Evolutionary conservation across 106 monocot genomes (phyloP).

Genomic region (Agapanthus africanus): DNA sequence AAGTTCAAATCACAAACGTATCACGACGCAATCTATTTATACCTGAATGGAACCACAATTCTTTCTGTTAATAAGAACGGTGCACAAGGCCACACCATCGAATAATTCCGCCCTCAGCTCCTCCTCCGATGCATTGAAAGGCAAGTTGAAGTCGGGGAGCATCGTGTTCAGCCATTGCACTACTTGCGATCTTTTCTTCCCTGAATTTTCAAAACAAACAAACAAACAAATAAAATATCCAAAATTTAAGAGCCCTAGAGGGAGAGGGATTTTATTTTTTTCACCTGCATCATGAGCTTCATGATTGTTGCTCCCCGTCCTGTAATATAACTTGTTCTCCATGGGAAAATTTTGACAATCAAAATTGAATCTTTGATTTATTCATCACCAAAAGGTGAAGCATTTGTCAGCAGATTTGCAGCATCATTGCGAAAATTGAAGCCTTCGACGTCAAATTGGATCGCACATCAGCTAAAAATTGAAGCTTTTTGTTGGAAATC

Average conservation of each 20-base stretch:
- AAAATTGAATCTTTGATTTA: not conserved
- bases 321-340: constrained; percentile 6
- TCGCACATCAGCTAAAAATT: not conserved
- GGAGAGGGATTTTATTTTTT: constrained; percentile 9
- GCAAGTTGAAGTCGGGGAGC: constrained; percentile 47
- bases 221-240: not conserved
- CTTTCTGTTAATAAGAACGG: constrained; percentile 28
- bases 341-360: not conserved
- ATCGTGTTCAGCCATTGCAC: constrained; percentile 53
- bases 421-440: constrained; percentile 4
- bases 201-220: constrained; percentile 15
- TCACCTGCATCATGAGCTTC: constrained; percentile 23
- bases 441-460: not conserved
- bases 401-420: too few species aligned
- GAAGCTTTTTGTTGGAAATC: too few species aligned
- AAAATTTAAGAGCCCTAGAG: not conserved
- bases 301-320: constrained; percentile 23
- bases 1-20: not conserved
- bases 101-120: constrained; percentile 37
- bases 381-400: too few species aligned
- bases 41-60: constrained; percentile 15
- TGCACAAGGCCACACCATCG: constrained; percentile 44
- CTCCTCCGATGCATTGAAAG: constrained; percentile 41
- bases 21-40: not conserved
- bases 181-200: constrained; percentile 29